Conservation (phyloP, 2,329 filamentous ascomycete species). For the Fusarium sulawesiense region DNA sequence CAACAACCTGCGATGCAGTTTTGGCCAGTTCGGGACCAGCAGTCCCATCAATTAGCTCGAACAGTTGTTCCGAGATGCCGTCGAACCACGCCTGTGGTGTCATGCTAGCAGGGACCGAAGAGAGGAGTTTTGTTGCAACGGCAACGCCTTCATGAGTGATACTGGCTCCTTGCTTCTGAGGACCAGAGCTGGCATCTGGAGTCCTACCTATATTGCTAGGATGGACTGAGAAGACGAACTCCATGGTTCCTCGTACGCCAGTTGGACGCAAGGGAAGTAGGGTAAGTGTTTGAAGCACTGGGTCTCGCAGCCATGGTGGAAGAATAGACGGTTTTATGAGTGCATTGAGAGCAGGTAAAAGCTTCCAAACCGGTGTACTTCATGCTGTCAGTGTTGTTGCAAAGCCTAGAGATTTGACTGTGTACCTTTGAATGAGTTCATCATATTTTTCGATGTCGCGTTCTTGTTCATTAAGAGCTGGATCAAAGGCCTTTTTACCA, state of each 20-base stretch:
- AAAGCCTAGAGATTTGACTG: neutral
- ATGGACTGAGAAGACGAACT: slow-evolving; percentile 78
- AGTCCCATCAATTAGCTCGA: slow-evolving; percentile 69
- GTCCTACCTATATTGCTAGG: slow-evolving; percentile 60
- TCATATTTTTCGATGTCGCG: slow-evolving; percentile 56
- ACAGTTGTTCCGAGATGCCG: slow-evolving; percentile 69
- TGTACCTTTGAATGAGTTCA: slow-evolving; percentile 62
- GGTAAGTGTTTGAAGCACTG: slow-evolving; percentile 68
- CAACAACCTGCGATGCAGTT: slow-evolving; percentile 53
- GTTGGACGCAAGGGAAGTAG: slow-evolving; percentile 69
- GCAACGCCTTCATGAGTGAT: slow-evolving; percentile 76
- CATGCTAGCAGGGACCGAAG: slow-evolving; percentile 67
- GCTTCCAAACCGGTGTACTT: slow-evolving; percentile 58
- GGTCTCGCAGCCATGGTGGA: slow-evolving; percentile 69
- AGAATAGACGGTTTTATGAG: slow-evolving; percentile 71
- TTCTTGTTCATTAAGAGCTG: slow-evolving; percentile 50
- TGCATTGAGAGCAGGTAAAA: slow-evolving; percentile 71
- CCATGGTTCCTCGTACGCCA: slow-evolving; percentile 74
- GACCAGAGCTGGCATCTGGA: slow-evolving; percentile 53
- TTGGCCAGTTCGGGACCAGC: slow-evolving; percentile 51
- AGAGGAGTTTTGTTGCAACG: slow-evolving; percentile 71
- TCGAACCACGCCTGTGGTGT: slow-evolving; percentile 69
- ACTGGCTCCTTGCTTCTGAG: slow-evolving; percentile 68
- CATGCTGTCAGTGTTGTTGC: slow-evolving; percentile 7
- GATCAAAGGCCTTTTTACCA: slow-evolving; percentile 63